Base-by-base conservation (phyloP, 805 yeast genomes). In the Candida silvicultrix region DNA sequence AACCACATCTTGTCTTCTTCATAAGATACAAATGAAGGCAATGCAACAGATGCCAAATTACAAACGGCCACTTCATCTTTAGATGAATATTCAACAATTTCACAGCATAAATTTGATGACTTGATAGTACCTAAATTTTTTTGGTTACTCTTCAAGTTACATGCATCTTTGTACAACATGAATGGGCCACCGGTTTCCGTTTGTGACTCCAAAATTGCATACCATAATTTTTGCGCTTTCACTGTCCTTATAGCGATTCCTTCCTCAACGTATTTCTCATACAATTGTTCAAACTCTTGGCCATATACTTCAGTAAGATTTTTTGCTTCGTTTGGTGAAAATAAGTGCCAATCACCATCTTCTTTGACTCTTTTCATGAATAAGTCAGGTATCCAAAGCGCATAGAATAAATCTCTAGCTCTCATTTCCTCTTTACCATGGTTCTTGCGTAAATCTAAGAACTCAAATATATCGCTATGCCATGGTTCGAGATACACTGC, bases 101-200 rank as follows among this genome's bases (percentile, higher is more conserved):
- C 99, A 67, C 97, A 88, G 66, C 99, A 92, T 59, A 92, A 71
- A 66, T 92, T 92, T 3, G 97, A 89, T 6, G 96, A 87, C 67
- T 90, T 90, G 66, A 92, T 92, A 12, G 84, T 80, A 44, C 99
- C 98, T 57, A 92, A 70, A 66, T 94, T 92, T 71, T 88, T 81
- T 66, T 92, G 99, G 67, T 94, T 94, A 43, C 89, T 80, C 68
- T 92, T 90, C 40, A 63, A 55, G 68, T 92, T 92, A 69, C 97
- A 87, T 14, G 96, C 77, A 69, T 92, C 99, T 66, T 92, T 94
- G 74, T 88, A 92, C 18, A 94, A 75, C 83, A 92, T 82, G 71
- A 87, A 94, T 16, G 99, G 99, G 56, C 87, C 88, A 42, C 99
- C 98, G 5, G 98, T 92, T 70, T 92, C 98, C 21, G 94, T 86